Conservation (phyloP, 148 eudicot species). For the Rheum nobile region DNA sequence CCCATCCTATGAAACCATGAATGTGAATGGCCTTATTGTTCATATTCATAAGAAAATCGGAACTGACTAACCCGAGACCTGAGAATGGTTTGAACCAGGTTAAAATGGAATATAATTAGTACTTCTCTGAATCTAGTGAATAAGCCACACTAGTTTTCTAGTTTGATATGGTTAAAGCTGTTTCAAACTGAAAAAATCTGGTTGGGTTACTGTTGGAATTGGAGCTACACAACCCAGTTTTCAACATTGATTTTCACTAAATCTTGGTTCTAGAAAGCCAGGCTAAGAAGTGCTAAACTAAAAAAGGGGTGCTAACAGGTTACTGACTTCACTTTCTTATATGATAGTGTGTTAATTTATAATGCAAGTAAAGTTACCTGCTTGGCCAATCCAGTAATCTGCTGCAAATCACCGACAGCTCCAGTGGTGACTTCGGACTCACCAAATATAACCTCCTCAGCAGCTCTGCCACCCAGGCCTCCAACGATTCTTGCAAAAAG, state of each 20-base stretch:
- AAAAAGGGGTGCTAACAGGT: background rate
- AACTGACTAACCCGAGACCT: background rate
- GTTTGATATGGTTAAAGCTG: background rate
- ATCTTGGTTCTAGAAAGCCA: background rate
- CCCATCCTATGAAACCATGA: too few relatives aligned
- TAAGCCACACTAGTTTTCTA: too few relatives aligned
- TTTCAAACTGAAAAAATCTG: background rate
- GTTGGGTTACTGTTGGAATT: background rate
- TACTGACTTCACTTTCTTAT: background rate
- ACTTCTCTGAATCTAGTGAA: background rate
- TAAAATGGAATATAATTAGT: background rate
- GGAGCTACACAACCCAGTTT: background rate
- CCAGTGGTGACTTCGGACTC: slow-evolving; percentile 98
- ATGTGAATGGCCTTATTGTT: too few relatives aligned
- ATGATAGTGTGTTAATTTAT: background rate
- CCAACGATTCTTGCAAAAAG: slow-evolving; percentile 98
- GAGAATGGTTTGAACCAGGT: background rate
- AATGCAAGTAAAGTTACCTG: slow-evolving; percentile 40
- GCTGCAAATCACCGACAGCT: slow-evolving; percentile 94
- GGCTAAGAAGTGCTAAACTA: background rate
- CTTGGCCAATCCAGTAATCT: slow-evolving; percentile 93
- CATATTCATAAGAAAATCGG: too few relatives aligned
- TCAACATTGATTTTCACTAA: background rate
- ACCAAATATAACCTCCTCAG: slow-evolving; percentile 92
- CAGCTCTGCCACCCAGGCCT: slow-evolving; percentile 98